Evolutionary conservation across 1,139 yeast species (phyloP), one percentile per base, ranked within the genome.

Genomic region (Candida anutae): DNA sequence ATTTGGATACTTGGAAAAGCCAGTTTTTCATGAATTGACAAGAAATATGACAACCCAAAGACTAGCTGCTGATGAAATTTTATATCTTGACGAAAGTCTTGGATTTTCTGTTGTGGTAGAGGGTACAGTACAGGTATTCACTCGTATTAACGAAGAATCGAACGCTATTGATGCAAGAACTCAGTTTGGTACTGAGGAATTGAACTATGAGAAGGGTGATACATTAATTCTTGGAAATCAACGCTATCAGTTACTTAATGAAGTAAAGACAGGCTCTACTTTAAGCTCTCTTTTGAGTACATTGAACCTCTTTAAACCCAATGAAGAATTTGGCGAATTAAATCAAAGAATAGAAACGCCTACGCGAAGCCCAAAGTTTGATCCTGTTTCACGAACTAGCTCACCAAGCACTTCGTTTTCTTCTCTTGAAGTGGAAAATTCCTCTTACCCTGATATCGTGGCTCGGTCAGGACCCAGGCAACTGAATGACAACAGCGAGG

Each of bases 31-130:
- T 46, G 97, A 88, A 45, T 64, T 90, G 40, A 88, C 97, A 5
- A 80, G 83, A 45, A 83, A 82, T 35, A 83, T 90, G 88, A 82
- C 84, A 28, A 90, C 97, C 1, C 88, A 85, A 46, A 81, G 84
- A 39, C 53, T 90, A 24, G 77, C 77, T 19, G 68, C 73, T 6
- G 93, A 87, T 24, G 97, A 90, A 49, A 67, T 80, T 4, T 55
- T 90, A 22, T 68, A 75, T 28, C 55, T 88, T 26, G 82, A 80
- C 38, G 90, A 82, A 32, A 34, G 43, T 3, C 59, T 80, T 15
- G 97, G 97, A 1, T 87, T 90, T 46, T 77, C 90, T 23, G 81
- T 90, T 27, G 95, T 90, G n/a, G 95, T 88, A 1, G 97, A 88
- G 42, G 98, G 98, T 0, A 69, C 77, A 8, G 73, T 88, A 25